Conservation (phyloP, 2,329 filamentous ascomycete genomes). For the Sporothrix sp. region DNA sequence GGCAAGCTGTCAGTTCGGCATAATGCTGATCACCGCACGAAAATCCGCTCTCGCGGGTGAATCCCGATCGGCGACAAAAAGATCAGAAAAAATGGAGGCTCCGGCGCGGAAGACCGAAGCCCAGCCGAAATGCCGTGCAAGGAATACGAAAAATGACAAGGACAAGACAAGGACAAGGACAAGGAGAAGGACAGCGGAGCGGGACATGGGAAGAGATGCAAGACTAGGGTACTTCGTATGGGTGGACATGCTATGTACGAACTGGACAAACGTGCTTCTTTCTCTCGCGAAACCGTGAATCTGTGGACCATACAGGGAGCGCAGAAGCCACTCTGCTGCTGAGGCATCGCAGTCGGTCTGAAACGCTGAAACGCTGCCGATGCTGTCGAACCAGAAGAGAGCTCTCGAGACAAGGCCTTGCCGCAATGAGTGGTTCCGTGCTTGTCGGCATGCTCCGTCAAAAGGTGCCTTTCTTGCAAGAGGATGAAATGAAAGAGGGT, state of each 20-base stretch:
- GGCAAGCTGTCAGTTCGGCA: neutral
- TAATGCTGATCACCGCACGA: slow-evolving; percentile 1
- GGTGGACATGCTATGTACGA: too few species aligned
- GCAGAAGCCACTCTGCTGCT: slow-evolving; percentile 2
- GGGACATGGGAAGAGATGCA: neutral
- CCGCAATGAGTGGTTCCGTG: too few species aligned
- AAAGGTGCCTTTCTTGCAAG: too few species aligned
- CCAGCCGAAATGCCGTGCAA: too few species aligned
- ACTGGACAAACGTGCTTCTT: neutral
- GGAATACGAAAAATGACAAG: neutral
- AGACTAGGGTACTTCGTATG: neutral
- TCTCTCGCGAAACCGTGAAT: too few species aligned
- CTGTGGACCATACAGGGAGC: too few species aligned
- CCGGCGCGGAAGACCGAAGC: too few species aligned
- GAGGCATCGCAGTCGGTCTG: slow-evolving; percentile 2
- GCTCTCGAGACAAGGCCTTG: too few species aligned
- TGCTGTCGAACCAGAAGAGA: too few species aligned
- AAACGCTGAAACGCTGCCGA: neutral
- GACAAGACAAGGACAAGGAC: neutral
- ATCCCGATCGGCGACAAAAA: neutral
- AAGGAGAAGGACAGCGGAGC: neutral
- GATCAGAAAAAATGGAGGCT: slow-evolving; percentile 1
- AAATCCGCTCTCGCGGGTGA: neutral
- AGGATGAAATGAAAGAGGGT: too few species aligned
- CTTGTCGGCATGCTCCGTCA: too few species aligned